Evolutionary conservation across 2,329 filamentous ascomycete species (phyloP).

Genomic region (Apiospora sp.): DNA sequence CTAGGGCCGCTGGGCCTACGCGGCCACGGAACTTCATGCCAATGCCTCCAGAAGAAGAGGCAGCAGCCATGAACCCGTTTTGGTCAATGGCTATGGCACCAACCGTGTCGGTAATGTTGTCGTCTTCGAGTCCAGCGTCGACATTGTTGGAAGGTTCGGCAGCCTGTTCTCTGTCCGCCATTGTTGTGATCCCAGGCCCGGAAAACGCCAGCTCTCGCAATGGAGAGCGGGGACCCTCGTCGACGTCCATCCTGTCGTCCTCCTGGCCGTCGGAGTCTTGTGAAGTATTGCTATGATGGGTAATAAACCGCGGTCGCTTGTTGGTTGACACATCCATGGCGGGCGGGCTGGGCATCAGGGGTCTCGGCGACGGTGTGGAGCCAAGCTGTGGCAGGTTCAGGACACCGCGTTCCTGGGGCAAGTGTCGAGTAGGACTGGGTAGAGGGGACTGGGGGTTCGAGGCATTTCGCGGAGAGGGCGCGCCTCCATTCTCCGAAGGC

Average conservation of each 20-base stretch:
- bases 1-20: conserved; percentile 89
- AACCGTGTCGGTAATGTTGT: conserved; percentile 87
- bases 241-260: conserved; percentile 22
- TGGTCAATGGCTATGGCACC: conserved; percentile 93
- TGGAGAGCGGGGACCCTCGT: conserved; percentile 6
- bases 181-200: neutral
- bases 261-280: conserved; percentile 19
- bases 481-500: conserved; percentile 31
- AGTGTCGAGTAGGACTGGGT: conserved; percentile 30
- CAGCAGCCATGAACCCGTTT: conserved; percentile 87
- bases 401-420: conserved; percentile 34
- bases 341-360: conserved; percentile 18
- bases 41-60: conserved; percentile 95
- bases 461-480: conserved; percentile 21
- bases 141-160: neutral
- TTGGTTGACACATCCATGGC: conserved; percentile 22
- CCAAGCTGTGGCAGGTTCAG: conserved; percentile 38
- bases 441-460: conserved; percentile 29
- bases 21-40: conserved; percentile 97
- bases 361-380: conserved; percentile 26
- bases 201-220: neutral
- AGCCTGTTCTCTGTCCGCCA: neutral
- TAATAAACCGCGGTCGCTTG: conserved; percentile 32
- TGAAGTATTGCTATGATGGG: neutral
- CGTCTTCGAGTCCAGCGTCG: conserved; percentile 51